Evolutionary conservation across 2,329 filamentous ascomycete genomes (phyloP), one percentile per base, ranked within the genome.

Genomic region (Neofusicoccum parvum): DNA sequence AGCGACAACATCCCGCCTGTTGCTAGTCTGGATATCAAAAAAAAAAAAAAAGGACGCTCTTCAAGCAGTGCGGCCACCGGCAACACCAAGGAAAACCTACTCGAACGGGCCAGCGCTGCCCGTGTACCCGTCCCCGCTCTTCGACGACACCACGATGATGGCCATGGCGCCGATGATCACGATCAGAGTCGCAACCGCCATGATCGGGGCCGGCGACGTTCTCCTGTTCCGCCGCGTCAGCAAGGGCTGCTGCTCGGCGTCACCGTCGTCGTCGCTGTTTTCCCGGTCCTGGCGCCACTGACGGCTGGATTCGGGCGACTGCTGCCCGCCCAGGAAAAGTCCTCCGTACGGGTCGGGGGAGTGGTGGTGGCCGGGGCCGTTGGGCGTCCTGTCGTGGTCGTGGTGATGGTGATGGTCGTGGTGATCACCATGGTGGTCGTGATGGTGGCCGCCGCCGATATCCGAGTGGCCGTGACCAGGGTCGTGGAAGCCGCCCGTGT

Each of bases 211-310:
- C 5, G 56, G 56, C 15, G 39, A 14, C 14, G 27, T 15, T n/a
- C 56, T 27, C 27, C 56, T 46, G 32, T 20, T 27, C 3, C 56
- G 41, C 43, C 15, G 4, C 9, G 41, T 60, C 43, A 60, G 12
- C 43, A 60, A 17, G 15, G 56, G 56, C 17, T 60, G 56, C 27
- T 60, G 41, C 17, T 60, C 56, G 4, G n/a, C 7, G 11, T 60
- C 56, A 1, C 17, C 56, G n/a, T 37, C 56, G 4, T 49, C 56
- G 11, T n/a, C 32, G 3, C 48, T 43, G 15, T 48, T 32, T 32
- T 32, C 27, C 27, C 27, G 27, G 43, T 34, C 20, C 5, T 12
- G 56, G 15, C 15, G 15, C 41, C 54, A 45, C 12, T 41, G 41
- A 12, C 10, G 39, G 36, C 17, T 48, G 27, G 41, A 9, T 14